A percentile compares a stretch with the other conserved stretches of the same genome.
Evolutionary conservation across 441 rosid genomes (phyloP).

Genomic region (Bruguiera hainesii): DNA sequence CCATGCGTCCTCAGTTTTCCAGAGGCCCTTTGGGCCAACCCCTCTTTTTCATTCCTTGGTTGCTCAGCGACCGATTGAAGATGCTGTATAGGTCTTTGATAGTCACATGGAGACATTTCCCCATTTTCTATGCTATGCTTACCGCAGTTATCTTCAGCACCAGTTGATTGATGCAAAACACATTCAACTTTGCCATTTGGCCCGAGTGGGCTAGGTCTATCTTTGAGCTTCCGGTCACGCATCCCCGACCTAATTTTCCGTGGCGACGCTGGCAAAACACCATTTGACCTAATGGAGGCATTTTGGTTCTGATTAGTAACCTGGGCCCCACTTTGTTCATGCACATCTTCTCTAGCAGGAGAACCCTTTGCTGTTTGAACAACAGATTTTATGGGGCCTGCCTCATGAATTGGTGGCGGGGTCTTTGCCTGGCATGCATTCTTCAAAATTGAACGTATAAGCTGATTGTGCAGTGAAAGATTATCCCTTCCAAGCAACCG

Average conservation of each 20-base stretch:
- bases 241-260: slow-evolving; percentile 60
- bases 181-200: slow-evolving; percentile 74
- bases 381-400: slow-evolving; percentile 42
- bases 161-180: slow-evolving; percentile 38
- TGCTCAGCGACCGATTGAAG: slow-evolving; percentile 47
- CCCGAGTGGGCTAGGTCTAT: slow-evolving; percentile 75
- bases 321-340: slow-evolving; percentile 46
- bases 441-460: slow-evolving; percentile 65
- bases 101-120: slow-evolving; percentile 51
- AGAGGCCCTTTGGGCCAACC: slow-evolving; percentile 28
- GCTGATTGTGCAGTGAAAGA: slow-evolving; percentile 78
- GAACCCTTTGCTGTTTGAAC: slow-evolving; percentile 38
- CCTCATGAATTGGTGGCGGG: slow-evolving; percentile 49
- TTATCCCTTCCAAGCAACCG: slow-evolving; percentile 81
- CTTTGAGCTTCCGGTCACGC: slow-evolving; percentile 61
- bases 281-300: slow-evolving; percentile 61
- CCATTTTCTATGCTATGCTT: slow-evolving; percentile 57
- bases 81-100: slow-evolving; percentile 57
- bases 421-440: slow-evolving; percentile 70
- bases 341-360: slow-evolving; percentile 50
- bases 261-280: slow-evolving; percentile 64
- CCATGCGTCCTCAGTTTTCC: slow-evolving; percentile 32
- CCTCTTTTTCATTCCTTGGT: slow-evolving; percentile 48
- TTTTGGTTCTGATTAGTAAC: slow-evolving; percentile 53
- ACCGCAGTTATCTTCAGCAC: slow-evolving; percentile 41